Evolutionary conservation across 768 basidiomycete species (phyloP).

Genomic region (Lactarius evosmus): DNA sequence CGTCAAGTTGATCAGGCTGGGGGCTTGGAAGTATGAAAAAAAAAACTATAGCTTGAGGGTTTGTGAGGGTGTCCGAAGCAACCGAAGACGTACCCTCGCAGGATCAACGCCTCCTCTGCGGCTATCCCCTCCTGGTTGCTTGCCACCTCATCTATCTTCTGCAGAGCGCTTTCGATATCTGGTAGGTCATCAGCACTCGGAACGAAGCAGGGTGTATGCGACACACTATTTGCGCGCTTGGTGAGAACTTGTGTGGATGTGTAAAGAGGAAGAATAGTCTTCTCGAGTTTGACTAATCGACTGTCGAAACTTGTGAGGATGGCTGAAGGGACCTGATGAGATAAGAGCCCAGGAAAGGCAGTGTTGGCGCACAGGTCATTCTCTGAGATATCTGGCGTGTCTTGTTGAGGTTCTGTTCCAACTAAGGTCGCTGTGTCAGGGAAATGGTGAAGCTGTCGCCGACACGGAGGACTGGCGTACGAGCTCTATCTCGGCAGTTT

Average conservation of each 20-base stretch:
- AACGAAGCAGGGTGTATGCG: neutral
- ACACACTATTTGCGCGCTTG: slow-evolving; percentile 66
- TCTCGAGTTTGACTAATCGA: slow-evolving; percentile 77
- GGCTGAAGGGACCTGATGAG: slow-evolving; percentile 47
- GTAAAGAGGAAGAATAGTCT: slow-evolving; percentile 81
- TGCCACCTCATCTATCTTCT: slow-evolving; percentile 76
- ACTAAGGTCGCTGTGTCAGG: slow-evolving; percentile 39
- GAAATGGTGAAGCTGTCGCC: neutral
- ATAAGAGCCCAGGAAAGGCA: neutral
- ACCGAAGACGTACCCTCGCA: slow-evolving; percentile 58
- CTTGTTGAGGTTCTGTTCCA: slow-evolving; percentile 86
- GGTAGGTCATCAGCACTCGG: neutral
- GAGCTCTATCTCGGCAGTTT: slow-evolving; percentile 67
- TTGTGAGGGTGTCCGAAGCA: too few relatives aligned
- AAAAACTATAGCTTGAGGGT: slow-evolving; percentile 5
- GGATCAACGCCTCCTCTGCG: slow-evolving; percentile 72
- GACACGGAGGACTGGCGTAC: slow-evolving; percentile 4
- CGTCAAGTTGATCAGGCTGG: slow-evolving; percentile 59
- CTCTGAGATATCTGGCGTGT: slow-evolving; percentile 80
- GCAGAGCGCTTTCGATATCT: slow-evolving; percentile 80
- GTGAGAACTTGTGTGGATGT: slow-evolving; percentile 74
- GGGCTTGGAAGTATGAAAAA: slow-evolving; percentile 46
- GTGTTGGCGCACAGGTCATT: slow-evolving; percentile 68
- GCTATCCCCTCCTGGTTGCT: slow-evolving; percentile 73
- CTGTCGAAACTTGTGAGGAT: slow-evolving; percentile 83